phyloP scores from a whole-genome alignment of 176 grass and related monocot species.

The Eragrostis curvula region DNA sequence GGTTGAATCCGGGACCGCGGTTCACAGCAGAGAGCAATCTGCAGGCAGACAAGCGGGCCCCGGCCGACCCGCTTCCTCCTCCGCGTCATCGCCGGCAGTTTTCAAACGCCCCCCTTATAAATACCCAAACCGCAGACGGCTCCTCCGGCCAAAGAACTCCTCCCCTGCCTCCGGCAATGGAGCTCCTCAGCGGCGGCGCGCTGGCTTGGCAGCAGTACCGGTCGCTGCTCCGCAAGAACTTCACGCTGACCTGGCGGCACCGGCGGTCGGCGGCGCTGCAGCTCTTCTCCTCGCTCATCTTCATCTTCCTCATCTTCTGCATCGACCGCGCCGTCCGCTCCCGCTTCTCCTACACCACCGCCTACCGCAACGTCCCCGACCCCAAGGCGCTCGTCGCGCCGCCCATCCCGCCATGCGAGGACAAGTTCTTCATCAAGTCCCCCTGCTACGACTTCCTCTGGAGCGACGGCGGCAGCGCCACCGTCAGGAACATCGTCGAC shows the following conservation, averaged over 20 bases:
- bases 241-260: conserved; percentile 79
- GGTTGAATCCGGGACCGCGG: background rate
- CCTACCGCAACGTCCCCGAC: conserved; percentile 78
- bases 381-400: conserved; percentile 53
- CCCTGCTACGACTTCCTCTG: conserved; percentile 98
- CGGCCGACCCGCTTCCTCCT: background rate
- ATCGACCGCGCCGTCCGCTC: conserved; percentile 84
- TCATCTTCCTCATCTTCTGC: conserved; percentile 99
- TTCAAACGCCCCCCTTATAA: conserved; percentile 44
- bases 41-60: background rate
- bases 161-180: conserved; percentile 45
- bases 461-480: conserved; percentile 66
- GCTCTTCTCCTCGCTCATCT: conserved; percentile 91
- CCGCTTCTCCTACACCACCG: conserved; percentile 69
- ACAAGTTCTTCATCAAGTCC: conserved; percentile 84
- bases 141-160: background rate
- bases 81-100: conserved; percentile 28
- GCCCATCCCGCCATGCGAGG: conserved; percentile 88
- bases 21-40: background rate
- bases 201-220: conserved; percentile 82
- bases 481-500: conserved; percentile 48
- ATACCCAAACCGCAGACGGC: conserved; percentile 27
- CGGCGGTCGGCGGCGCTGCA: conserved; percentile 70
- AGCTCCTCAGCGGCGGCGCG: conserved; percentile 58
- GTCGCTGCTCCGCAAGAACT: conserved; percentile 83